These are phyloP conservation scores for Alternaria gansuensis DNA, from an alignment of 2,329 filamentous ascomycete genomes.

Conservation along the genomic window DNA sequence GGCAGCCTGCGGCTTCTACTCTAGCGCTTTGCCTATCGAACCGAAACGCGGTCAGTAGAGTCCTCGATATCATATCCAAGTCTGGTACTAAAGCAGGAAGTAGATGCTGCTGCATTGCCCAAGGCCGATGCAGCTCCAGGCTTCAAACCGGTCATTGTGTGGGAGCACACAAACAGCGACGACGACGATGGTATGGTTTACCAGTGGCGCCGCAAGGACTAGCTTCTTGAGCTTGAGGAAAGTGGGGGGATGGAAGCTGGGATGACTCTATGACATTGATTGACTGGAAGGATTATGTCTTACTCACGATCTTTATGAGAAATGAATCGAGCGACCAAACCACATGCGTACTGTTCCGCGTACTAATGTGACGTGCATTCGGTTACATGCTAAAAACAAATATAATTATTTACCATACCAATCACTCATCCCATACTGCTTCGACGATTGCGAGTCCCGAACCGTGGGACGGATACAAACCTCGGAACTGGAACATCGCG, in stretches of 20 bases:
- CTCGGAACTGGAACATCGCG: conserved; percentile 50
- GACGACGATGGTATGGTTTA: conserved; percentile 1
- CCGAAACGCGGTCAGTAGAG: not conserved
- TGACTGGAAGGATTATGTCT: not conserved
- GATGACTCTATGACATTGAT: not conserved
- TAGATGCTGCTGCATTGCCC: not conserved
- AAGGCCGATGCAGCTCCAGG: not conserved
- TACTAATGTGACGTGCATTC: too few species aligned
- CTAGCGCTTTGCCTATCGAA: not conserved
- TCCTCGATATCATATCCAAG: not conserved
- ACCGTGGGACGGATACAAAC: conserved; percentile 12
- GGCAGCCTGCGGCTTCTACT: not conserved
- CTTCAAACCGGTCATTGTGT: not conserved
- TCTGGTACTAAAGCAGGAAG: not conserved
- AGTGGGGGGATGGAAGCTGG: not conserved
- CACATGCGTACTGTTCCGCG: too few species aligned
- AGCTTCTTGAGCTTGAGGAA: not conserved
- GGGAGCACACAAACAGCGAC: conserved; percentile 1
- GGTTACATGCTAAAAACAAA: too few species aligned
- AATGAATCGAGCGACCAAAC: not conserved
- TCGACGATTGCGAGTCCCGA: conserved; percentile 18
- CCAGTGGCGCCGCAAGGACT: not conserved
- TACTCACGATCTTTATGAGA: not conserved
- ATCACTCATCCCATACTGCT: conserved; percentile 9
- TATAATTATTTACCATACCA: not conserved